Base-by-base conservation (phyloP, 208 protist species). In the Leishmania martiniquensis region DNA sequence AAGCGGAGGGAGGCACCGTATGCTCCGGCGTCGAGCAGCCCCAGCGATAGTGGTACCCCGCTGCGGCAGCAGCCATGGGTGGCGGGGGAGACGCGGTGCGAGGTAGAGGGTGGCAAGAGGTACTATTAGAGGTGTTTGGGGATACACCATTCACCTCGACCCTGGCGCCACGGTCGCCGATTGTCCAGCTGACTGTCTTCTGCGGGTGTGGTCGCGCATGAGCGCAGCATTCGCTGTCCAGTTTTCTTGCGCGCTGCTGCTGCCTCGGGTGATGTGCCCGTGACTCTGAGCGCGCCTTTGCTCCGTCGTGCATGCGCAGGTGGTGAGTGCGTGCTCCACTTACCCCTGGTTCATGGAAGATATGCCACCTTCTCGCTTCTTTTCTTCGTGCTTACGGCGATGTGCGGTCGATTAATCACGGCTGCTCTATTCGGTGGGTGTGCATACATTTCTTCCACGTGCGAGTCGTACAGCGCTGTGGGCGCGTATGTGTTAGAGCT, bases 21-120 rank as follows among this genome's bases (percentile, higher is more conserved):
- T 60, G 70, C 67, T 65, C 39, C 67, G n/a, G 34, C 73, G 25
- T 6, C 45, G 25, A n/a, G 52, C 34, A 1, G 17, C 29, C 29
- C 44, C 45, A 25, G 63, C 44, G 57, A 51, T 63, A 55, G n/a
- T 22, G 67, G 37, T 32, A 39, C 72, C 29, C 34, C 42, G 37
- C 57, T 15, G 15, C 70, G 0, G 51, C 79, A 57, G 45, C 82
- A 81, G 79, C 85, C 85, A 51, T 89, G 85, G 85, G 47, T 89
- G 7, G 55, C 83, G 12, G 57, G 70, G 4, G 85, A 89, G 82
- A 82, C 76, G 10, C 75, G 85, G 5, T 77, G 80, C 49, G 85
- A 89, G 75, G 77, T 89, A 47, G 85, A 90, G 72, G 85, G 85
- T 45, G 85, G 83, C 13, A 86, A 80, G 55, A 68, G 75, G 12